Base-by-base conservation (phyloP, 176 grass and related monocot genomes). In the Metroxylon sagu region DNA sequence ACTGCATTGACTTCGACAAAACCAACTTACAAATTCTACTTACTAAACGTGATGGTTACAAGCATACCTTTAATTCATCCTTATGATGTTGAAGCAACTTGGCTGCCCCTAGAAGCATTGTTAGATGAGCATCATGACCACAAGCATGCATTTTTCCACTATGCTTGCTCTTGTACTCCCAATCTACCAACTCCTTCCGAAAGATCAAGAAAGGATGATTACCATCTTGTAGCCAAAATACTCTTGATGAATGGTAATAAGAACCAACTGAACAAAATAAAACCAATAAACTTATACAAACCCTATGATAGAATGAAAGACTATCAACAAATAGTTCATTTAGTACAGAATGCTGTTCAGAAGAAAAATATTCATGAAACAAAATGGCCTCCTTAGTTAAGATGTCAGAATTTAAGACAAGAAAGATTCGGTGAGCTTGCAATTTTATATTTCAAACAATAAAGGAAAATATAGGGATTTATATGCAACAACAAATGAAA, bases 71-170 rank as follows among this genome's bases (percentile, higher is more conserved):
- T 1, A 93, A 26, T 54, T 72, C 23, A 21, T 51, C 27, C 19
- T 49, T 89, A 14, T 35, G 54, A 17, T 73, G 71, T 25, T 85
- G 86, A 31, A 90, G 83, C 57, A 90, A 57, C 48, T 73, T 85
- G 31, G 85, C 90, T 49, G 85, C 85, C 49, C 90, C 90, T 6
- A 95, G 68, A 16, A 89, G 68, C 83, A 95, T 89, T 1, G 83
- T 73, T 4, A 86, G 80, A 58, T 95, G 90, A 30, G 80, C 76
- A 74, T 95, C 90, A 76, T 95, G 90, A 0, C 83, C 85, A 35
- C 90, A 89, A 15, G 90, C 86, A 57, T 95, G 90, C 86, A 95
- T 95, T 73, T 79, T 95, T 14, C 91, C 91, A 52, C 77, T 70
- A 54, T 79, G 86, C 53, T 84, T 63, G 77, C 83, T 95, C 65